A percentile compares a stretch with the other conserved stretches of the same genome.
These are phyloP conservation scores for Phytopythium boreale DNA, from an alignment of 352 stramenopile species.

Conservation along the genomic window DNA sequence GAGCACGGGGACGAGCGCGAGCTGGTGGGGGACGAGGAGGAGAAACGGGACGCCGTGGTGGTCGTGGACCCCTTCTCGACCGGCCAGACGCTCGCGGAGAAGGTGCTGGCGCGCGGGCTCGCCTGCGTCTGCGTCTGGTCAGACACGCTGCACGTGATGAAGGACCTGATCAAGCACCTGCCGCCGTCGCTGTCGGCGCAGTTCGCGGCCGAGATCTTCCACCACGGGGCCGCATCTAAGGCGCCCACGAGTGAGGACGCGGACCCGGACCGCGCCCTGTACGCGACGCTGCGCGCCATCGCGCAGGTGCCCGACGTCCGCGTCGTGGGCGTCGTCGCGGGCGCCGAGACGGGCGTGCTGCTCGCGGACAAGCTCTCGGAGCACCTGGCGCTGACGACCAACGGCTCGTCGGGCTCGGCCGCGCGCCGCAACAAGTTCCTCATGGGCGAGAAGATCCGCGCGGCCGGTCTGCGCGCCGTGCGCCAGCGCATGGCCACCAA, in stretches of 20 bases:
- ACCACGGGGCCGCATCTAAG: conserved; percentile 48
- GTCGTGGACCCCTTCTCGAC: conserved; percentile 96
- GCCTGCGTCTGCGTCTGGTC: conserved; percentile 73
- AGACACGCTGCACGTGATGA: conserved; percentile 72
- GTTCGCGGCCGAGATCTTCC: conserved; percentile 69
- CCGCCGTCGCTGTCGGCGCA: conserved; percentile 40
- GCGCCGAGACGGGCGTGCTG: conserved; percentile 92
- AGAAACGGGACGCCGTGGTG: conserved; percentile 67
- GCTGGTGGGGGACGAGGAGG: background rate
- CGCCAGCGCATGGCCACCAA: conserved; percentile 69
- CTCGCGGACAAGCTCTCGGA: conserved; percentile 90
- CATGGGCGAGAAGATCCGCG: conserved; percentile 84
- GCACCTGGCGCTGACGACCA: conserved; percentile 82
- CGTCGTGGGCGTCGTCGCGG: conserved; percentile 84
- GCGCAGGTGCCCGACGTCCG: conserved; percentile 31
- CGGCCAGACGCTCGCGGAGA: conserved; percentile 90
- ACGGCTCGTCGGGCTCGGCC: conserved; percentile 75
- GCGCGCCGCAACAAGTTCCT: conserved; percentile 90
- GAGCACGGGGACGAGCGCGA: conserved; percentile 29
- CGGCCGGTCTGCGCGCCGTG: conserved; percentile 70
- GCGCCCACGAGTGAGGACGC: conserved; percentile 19
- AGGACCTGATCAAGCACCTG: conserved; percentile 70
- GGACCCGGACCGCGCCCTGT: conserved; percentile 19
- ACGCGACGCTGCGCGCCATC: conserved; percentile 38
- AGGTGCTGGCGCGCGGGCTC: conserved; percentile 86